Evolutionary conservation across 257 asterid genomes (phyloP), one percentile per base, ranked within the genome.

Genomic region (Gentiana dahurica): DNA sequence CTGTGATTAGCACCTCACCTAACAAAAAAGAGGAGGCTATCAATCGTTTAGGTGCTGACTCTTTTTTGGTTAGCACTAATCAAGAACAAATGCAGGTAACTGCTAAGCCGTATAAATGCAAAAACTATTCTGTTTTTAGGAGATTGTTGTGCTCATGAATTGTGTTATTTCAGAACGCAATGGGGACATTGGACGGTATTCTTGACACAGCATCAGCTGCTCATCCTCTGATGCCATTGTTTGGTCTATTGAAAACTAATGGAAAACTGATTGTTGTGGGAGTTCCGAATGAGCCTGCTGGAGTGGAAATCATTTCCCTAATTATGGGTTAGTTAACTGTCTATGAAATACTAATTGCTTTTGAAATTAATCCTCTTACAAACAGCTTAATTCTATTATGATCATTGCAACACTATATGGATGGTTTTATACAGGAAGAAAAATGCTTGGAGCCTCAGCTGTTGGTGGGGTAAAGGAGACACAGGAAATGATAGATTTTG

Each of bases 181-280:
- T 13, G 9, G 60, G 60, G 2, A 54, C 58, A 35, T 53, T 82
- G 64, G 87, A 79, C 55, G 87, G 87, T 3, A 79, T 79, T 33
- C 68, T 75, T 3, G 91, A 83, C 59, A 80, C 88, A 0, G 88
- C 80, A 0, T 68, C 93, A 0, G 88, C 77, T 4, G 35, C 34
- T 12, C 93, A 83, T 46, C 66, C 85, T 0, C 15, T 80, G 41
- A 50, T 61, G 12, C 88, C 88, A 1, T 68, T 83, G 57, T 12
- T 83, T 34, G 46, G 54, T 50, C 53, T 80, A 47, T 45, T 83
- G 55, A 80, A 77, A 62, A 63, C 83, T 46, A 63, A 78, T 1
- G 93, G 88, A 5, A 80, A 72, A 73, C 65, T 83, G 44, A 63
- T 80, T 34, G 32, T 78, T 73, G 81, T 83, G 11, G 93, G 93